phyloP scores from a whole-genome alignment of 371 early-diverging fungal species.

The Mucor plumbeus region DNA sequence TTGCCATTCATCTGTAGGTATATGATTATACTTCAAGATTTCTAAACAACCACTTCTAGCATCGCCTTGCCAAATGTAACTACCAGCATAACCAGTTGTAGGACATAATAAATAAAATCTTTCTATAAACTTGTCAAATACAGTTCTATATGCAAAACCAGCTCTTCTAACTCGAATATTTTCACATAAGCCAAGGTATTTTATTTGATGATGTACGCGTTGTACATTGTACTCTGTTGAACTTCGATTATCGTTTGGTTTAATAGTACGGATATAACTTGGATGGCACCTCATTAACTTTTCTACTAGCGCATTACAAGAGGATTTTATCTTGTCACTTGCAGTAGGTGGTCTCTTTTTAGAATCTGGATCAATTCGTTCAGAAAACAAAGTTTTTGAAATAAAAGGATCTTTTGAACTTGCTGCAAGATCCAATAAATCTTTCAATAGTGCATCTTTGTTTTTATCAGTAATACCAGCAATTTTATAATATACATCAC shows the following conservation, averaged over 20 bases:
- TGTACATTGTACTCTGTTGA: conserved; percentile 89
- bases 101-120: conserved; percentile 80
- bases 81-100: conserved; percentile 84
- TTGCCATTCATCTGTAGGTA: conserved; percentile 94
- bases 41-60: conserved; percentile 68
- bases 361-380: conserved; percentile 83
- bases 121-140: conserved; percentile 58
- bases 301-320: conserved; percentile 79
- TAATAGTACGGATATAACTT: conserved; percentile 99
- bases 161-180: conserved; percentile 98
- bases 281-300: conserved; percentile 95
- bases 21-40: conserved; percentile 86
- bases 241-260: conserved; percentile 94
- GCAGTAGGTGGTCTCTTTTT: conserved; percentile 90
- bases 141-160: conserved; percentile 88
- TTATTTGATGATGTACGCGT: conserved; percentile 95
- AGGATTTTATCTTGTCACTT: conserved; percentile 83
- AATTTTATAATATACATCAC: conserved; percentile 90
- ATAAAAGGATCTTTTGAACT: conserved; percentile 71
- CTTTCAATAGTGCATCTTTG: conserved; percentile 94
- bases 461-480: conserved; percentile 99
- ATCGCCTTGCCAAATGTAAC: conserved; percentile 89
- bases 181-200: conserved; percentile 94
- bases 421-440: conserved; percentile 83
- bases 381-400: conserved; percentile 77